Evolutionary conservation across 2,329 filamentous ascomycete genomes (phyloP).

Genomic region (Colletotrichum noveboracense): DNA sequence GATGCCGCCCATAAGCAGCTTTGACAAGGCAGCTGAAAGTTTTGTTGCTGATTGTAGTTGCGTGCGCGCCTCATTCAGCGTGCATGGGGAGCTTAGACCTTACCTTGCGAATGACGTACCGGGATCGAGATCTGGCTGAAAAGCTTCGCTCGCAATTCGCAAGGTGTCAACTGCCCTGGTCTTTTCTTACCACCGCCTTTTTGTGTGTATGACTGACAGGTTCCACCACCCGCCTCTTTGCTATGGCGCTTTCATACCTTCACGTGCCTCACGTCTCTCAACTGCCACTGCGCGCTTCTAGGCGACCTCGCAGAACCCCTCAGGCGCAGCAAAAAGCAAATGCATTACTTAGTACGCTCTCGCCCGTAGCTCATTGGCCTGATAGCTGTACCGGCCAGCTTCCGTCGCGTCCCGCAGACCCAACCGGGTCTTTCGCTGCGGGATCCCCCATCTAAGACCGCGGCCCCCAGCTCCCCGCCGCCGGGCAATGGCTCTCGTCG

Average conservation of each 20-base stretch:
- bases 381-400: neutral
- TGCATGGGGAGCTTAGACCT: neutral
- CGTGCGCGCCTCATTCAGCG: neutral
- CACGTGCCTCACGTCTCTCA: neutral
- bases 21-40: neutral
- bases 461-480: neutral
- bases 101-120: neutral
- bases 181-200: neutral
- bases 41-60: neutral
- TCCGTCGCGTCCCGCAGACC: neutral
- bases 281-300: neutral
- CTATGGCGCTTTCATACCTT: neutral
- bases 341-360: neutral
- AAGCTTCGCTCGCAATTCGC: neutral
- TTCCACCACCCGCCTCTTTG: neutral
- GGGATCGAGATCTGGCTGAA: slow-evolving; percentile 12
- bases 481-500: slow-evolving; percentile 63
- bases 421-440: neutral
- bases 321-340: neutral
- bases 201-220: neutral
- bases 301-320: neutral
- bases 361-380: neutral
- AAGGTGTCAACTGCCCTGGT: neutral
- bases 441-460: neutral
- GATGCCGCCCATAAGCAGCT: neutral